Percentiles rank a stretch among this genome's conserved stretches.
Conservation (phyloP, 2,329 filamentous ascomycete species). For the Alternaria viburni region DNA sequence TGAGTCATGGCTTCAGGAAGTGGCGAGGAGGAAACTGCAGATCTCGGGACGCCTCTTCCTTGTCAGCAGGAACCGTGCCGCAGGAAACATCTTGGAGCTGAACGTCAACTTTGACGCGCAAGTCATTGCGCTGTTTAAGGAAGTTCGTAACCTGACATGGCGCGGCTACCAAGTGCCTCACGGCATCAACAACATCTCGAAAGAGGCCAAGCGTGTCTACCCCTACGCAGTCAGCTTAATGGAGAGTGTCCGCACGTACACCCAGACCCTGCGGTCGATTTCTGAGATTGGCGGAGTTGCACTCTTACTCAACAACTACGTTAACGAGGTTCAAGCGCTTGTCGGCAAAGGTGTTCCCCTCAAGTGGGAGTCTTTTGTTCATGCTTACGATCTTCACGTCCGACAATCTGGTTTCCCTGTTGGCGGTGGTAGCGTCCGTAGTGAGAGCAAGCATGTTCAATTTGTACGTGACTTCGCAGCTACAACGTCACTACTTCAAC, state of each 20-base stretch:
- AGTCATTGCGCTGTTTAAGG: slow-evolving; percentile 97
- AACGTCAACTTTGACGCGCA: slow-evolving; percentile 96
- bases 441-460: slow-evolving; percentile 92
- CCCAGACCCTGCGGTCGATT: slow-evolving; percentile 86
- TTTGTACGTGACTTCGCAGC: slow-evolving; percentile 94
- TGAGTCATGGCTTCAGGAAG: slow-evolving; percentile 92
- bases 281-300: slow-evolving; percentile 85
- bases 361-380: slow-evolving; percentile 97
- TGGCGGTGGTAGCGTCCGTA: slow-evolving; percentile 61
- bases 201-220: slow-evolving; percentile 98
- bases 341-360: slow-evolving; percentile 87
- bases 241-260: slow-evolving; percentile 95
- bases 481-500: slow-evolving; percentile 85
- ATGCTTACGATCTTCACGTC: slow-evolving; percentile 90
- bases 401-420: slow-evolving; percentile 67
- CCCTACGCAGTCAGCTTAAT: slow-evolving; percentile 97
- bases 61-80: slow-evolving; percentile 85
- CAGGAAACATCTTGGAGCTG: slow-evolving; percentile 86
- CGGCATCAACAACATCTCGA: slow-evolving; percentile 91
- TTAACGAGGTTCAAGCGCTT: slow-evolving; percentile 84
- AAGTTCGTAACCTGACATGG: slow-evolving; percentile 95
- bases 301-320: slow-evolving; percentile 86
- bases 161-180: slow-evolving; percentile 94
- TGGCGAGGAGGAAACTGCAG: slow-evolving; percentile 84
- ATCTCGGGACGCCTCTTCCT: slow-evolving; percentile 93